These are phyloP conservation scores for Juglanconis oblonga DNA, from an alignment of 2,329 filamentous ascomycete genomes.

Conservation along the genomic window DNA sequence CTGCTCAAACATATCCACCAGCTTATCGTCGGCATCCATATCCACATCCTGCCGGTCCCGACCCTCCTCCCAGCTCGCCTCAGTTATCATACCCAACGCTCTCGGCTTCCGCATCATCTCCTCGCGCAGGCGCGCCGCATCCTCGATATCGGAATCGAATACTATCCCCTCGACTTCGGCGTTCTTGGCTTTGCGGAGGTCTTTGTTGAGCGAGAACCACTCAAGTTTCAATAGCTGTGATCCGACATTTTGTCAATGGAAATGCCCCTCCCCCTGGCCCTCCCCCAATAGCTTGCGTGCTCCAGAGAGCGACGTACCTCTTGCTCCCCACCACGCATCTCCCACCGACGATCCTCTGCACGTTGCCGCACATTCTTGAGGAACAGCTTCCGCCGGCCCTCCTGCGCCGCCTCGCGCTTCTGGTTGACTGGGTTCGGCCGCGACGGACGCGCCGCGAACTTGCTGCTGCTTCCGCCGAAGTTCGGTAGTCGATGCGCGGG, in stretches of 20 bases:
- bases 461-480: constrained; percentile 29
- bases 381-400: constrained; percentile 65
- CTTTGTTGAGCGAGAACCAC: constrained; percentile 37
- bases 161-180: constrained; percentile 37
- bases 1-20: constrained; percentile 49
- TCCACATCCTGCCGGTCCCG: neutral
- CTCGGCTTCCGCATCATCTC: constrained; percentile 22
- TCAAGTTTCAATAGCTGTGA: constrained; percentile 39
- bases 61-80: constrained; percentile 5
- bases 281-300: too few species aligned
- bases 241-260: constrained; percentile 14
- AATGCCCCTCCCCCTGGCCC: constrained; percentile 26
- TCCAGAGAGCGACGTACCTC: constrained; percentile 35
- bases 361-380: constrained; percentile 63
- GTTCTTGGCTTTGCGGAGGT: constrained; percentile 36
- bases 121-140: constrained; percentile 38
- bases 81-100: constrained; percentile 20
- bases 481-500: constrained; percentile 21
- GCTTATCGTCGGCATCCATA: constrained; percentile 42
- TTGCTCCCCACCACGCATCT: constrained; percentile 61
- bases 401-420: constrained; percentile 59
- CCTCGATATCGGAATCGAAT: constrained; percentile 51
- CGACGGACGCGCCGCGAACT: constrained; percentile 51
- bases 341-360: constrained; percentile 58
- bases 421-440: constrained; percentile 61